A percentile compares a stretch with the other conserved stretches of the same genome.
Evolutionary conservation across 495 filamentous ascomycete genomes (phyloP).

Genomic region (Chlorociboria aeruginascens): DNA sequence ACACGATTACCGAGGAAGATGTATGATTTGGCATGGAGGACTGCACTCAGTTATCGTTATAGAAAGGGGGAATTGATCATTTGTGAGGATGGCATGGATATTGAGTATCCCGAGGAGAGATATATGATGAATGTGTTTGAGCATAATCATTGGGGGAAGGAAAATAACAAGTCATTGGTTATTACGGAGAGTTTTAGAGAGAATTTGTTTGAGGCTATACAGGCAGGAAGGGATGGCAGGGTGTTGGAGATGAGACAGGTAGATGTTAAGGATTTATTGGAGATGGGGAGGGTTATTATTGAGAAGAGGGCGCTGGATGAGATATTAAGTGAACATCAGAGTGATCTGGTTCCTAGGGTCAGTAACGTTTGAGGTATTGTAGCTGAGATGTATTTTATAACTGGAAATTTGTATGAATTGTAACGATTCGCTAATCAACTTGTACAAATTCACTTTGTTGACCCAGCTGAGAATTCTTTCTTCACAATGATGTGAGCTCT

Average conservation of each 20-base stretch:
- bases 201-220: slow-evolving; percentile 46
- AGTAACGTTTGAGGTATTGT: slow-evolving; percentile 16
- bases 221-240: slow-evolving; percentile 50
- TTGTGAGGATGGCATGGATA: slow-evolving; percentile 57
- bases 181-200: slow-evolving; percentile 48
- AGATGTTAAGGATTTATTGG: slow-evolving; percentile 87
- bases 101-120: slow-evolving; percentile 41
- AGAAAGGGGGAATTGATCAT: slow-evolving; percentile 75
- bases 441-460: too few relatives aligned
- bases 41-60: slow-evolving; percentile 84
- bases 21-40: slow-evolving; percentile 94
- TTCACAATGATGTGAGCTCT: too few relatives aligned
- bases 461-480: too few relatives aligned
- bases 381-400: slow-evolving; percentile 8
- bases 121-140: slow-evolving; percentile 54
- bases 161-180: slow-evolving; percentile 61
- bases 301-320: slow-evolving; percentile 69
- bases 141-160: slow-evolving; percentile 58
- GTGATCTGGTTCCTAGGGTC: slow-evolving; percentile 45
- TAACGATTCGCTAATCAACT: not conserved
- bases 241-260: slow-evolving; percentile 60
- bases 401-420: slow-evolving; percentile 7
- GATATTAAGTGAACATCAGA: slow-evolving; percentile 65
- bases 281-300: slow-evolving; percentile 72
- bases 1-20: slow-evolving; percentile 76